Percentiles rank a stretch among this genome's conserved stretches.
Evolutionary conservation across 176 grass and related monocot species (phyloP).

Genomic region (Cenchrus americanus): DNA sequence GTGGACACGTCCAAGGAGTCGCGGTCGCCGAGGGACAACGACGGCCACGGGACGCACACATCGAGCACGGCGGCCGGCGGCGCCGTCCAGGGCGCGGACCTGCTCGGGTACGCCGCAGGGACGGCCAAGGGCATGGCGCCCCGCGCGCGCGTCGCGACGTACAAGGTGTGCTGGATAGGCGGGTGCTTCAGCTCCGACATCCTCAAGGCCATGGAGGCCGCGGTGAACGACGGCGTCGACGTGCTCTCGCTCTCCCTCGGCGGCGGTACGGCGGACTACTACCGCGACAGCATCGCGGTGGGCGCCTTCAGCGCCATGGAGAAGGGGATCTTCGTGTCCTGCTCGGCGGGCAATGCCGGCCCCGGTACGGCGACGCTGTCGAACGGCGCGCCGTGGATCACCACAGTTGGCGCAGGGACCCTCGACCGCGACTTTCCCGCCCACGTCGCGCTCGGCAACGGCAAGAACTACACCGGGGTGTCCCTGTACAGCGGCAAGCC

Average conservation of each 20-base stretch:
- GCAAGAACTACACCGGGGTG: conserved; percentile 73
- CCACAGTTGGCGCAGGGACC: conserved; percentile 84
- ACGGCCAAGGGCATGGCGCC: conserved; percentile 89
- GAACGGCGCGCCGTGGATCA: conserved; percentile 97
- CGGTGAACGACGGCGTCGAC: conserved; percentile 77
- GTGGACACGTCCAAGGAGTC: conserved; percentile 79
- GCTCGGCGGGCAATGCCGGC: conserved; percentile 84
- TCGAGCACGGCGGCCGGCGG: conserved; percentile 79
- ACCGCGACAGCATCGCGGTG: conserved; percentile 77
- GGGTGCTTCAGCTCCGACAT: conserved; percentile 98
- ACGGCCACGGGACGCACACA: conserved; percentile 95
- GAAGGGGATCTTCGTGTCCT: conserved; percentile 83
- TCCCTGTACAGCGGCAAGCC: conserved; percentile 86
- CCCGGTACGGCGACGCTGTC: conserved; percentile 67
- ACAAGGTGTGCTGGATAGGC: conserved; percentile 96
- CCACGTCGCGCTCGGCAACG: conserved; percentile 61
- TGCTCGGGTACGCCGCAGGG: conserved; percentile 73
- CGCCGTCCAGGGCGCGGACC: conserved; percentile 55
- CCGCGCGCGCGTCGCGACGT: conserved; percentile 67
- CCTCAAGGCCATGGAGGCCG: conserved; percentile 91
- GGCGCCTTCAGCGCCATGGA: conserved; percentile 90
- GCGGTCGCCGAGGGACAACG: conserved; percentile 85
- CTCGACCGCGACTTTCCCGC: conserved; percentile 94
- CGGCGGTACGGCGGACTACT: conserved; percentile 80
- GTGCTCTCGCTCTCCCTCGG: conserved; percentile 92